Conservation (phyloP, 306 rosid genomes). For the Prunus padus region DNA sequence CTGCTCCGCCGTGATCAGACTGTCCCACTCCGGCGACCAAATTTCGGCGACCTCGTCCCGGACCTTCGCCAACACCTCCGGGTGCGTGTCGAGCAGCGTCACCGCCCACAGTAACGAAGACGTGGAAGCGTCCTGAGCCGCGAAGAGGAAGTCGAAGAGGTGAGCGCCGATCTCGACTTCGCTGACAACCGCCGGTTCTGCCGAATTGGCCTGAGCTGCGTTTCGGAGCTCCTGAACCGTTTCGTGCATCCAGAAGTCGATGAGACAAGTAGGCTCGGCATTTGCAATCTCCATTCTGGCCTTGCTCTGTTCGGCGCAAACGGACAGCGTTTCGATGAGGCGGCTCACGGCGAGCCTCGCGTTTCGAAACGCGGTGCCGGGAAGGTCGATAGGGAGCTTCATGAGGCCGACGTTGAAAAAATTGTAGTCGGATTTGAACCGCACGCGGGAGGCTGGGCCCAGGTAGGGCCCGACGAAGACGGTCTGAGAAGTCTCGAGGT, state of each 20-base stretch:
- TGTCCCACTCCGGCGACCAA: conserved; percentile 67
- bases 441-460: conserved; percentile 41
- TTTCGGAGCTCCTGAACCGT: conserved; percentile 41
- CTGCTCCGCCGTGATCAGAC: conserved; percentile 53
- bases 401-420: conserved; percentile 78
- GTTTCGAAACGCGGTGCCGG: conserved; percentile 73
- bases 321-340: conserved; percentile 35
- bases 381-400: conserved; percentile 75
- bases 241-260: conserved; percentile 90
- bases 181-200: conserved; percentile 32
- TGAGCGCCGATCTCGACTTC: conserved; percentile 60
- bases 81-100: conserved; percentile 66
- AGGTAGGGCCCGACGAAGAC: conserved; percentile 86
- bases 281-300: conserved; percentile 36
- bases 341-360: conserved; percentile 81
- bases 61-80: conserved; percentile 51
- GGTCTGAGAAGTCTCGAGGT: conserved; percentile 74
- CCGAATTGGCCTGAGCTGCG: conserved; percentile 16
- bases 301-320: conserved; percentile 52
- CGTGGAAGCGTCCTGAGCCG: conserved; percentile 85
- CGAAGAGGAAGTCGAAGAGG: conserved; percentile 86
- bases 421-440: conserved; percentile 63
- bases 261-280: conserved; percentile 65
- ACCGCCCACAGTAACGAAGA: conserved; percentile 94
- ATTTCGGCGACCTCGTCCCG: conserved; percentile 49